These are phyloP conservation scores for Endocalyx cinctus DNA, from an alignment of 2,329 filamentous ascomycete species.

Conservation along the genomic window DNA sequence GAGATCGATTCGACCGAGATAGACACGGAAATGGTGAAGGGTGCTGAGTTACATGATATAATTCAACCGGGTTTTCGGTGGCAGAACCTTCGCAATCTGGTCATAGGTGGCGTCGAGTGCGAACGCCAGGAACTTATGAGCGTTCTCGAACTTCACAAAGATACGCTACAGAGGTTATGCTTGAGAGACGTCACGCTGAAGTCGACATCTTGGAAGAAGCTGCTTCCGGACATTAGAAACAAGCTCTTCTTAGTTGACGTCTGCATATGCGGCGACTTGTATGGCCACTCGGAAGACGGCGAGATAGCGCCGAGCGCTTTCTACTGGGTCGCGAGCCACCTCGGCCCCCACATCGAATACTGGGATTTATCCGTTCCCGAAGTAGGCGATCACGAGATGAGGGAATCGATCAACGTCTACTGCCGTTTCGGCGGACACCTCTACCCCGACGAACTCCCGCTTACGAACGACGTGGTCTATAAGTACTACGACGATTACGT, in stretches of 20 bases:
- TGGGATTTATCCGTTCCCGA: constrained; percentile 16
- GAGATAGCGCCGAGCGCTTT: constrained; percentile 1
- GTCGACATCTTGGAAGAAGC: constrained; percentile 18
- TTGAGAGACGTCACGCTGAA: constrained; percentile 17
- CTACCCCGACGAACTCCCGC: constrained; percentile 14
- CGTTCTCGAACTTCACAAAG: constrained; percentile 18
- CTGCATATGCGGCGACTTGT: constrained; percentile 20
- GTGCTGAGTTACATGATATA: constrained; percentile 17
- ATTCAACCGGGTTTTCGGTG: constrained; percentile 17
- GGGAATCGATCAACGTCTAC: constrained; percentile 13
- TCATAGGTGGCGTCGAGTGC: constrained; percentile 16
- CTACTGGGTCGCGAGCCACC: too few species aligned
- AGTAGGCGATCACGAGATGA: constrained; percentile 6
- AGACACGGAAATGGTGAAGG: neutral
- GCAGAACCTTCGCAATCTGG: constrained; percentile 17
- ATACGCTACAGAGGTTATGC: constrained; percentile 19
- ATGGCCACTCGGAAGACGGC: constrained; percentile 13
- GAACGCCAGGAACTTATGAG: constrained; percentile 20
- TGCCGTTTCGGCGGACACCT: constrained; percentile 10
- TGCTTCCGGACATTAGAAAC: constrained; percentile 22
- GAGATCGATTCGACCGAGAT: constrained; percentile 9
- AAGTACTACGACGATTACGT: constrained; percentile 12
- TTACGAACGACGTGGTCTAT: constrained; percentile 6
- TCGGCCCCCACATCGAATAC: constrained; percentile 8
- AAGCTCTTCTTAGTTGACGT: constrained; percentile 15